Base-by-base conservation (phyloP, 192 early-diverging fungal species). In the Coemansia sp. region DNA sequence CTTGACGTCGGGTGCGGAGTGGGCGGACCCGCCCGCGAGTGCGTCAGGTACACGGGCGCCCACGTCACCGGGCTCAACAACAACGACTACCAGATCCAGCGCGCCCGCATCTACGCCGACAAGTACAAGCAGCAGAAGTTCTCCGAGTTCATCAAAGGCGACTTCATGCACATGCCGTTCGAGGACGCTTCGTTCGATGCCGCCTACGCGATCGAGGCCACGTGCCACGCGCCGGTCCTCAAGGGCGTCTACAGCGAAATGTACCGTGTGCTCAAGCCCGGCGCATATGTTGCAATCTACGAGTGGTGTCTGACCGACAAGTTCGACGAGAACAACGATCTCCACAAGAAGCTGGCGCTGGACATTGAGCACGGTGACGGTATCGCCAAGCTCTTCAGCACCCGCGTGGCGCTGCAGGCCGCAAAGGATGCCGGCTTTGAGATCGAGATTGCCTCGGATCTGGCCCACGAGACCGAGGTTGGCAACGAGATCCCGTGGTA, bases 1-100 rank as follows among this genome's bases (percentile, higher is more conserved):
- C 84, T 97, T 36, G 96, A 98, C 70, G 92, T 98, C 52, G 96
- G 96, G 26, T 97, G 96, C 71, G 96, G 96, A 67, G 95, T 98
- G 62, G 96, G 94, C 63, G 96, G 96, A 5, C 96, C 96, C 15
- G 87, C 93, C n/a, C 90, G 96, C 58, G 95, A 98, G 66, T 94
- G 96, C 71, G 86, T 90, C 57, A 87, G 91, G 63, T 93, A 97
- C 65, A 89, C 90, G n/a, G 95, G 92, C 16, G 92, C 94, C 37
- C 88, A 90, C 62, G 86, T 98, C 56, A 91, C 91, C 5, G 95
- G 96, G n/a, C 76, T 98, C 41, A 98, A 98, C 84, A 98, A 97
- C 88, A 98, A 98, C 78, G 90, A 91, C 46, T 95, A 97, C 71
- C 96, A 98, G 82, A 89, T 97, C 64, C 73, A 89, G 46, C 87